A percentile compares a stretch with the other conserved stretches of the same genome.
These are phyloP conservation scores for Avena sativa DNA, from an alignment of 176 grass and related monocot genomes.

Conservation along the genomic window DNA sequence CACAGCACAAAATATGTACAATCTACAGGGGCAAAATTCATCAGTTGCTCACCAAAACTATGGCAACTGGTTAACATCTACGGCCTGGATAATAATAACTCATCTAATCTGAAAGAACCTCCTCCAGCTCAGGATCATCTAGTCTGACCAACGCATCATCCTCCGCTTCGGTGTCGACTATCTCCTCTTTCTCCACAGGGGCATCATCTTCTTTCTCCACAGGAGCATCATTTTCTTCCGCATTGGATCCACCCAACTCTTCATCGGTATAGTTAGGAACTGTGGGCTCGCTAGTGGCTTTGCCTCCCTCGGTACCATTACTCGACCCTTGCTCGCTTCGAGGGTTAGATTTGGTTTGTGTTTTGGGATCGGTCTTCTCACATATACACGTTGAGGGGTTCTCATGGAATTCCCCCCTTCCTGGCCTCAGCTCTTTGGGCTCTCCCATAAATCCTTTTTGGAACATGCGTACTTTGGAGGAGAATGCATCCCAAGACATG, in stretches of 20 bases:
- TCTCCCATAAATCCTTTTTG: conserved; percentile 86
- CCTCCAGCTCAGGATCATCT: conserved; percentile 63
- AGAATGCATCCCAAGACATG: conserved; percentile 74
- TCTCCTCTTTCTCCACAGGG: conserved; percentile 38
- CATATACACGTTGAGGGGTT: conserved; percentile 76
- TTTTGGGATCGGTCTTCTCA: conserved; percentile 44
- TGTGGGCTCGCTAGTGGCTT: conserved; percentile 26
- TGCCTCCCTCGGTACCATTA: not conserved
- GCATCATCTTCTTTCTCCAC: conserved; percentile 40
- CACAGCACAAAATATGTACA: conserved; percentile 46
- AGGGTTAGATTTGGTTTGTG: conserved; percentile 18
- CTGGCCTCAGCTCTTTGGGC: conserved; percentile 69
- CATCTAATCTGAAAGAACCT: conserved; percentile 67
- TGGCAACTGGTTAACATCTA: conserved; percentile 31
- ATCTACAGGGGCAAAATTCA: conserved; percentile 21
- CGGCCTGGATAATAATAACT: not conserved
- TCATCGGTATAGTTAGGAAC: conserved; percentile 35
- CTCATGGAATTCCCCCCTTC: conserved; percentile 79
- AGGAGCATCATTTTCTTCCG: conserved; percentile 56
- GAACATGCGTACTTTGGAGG: conserved; percentile 48
- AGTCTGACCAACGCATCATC: conserved; percentile 46
- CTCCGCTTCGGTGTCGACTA: conserved; percentile 37
- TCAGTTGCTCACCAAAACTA: conserved; percentile 30
- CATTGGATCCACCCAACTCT: conserved; percentile 43
- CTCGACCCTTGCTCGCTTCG: not conserved